These are phyloP conservation scores for Ophiostoma sp. DNA, from an alignment of 2,329 filamentous ascomycete species.

Conservation along the genomic window DNA sequence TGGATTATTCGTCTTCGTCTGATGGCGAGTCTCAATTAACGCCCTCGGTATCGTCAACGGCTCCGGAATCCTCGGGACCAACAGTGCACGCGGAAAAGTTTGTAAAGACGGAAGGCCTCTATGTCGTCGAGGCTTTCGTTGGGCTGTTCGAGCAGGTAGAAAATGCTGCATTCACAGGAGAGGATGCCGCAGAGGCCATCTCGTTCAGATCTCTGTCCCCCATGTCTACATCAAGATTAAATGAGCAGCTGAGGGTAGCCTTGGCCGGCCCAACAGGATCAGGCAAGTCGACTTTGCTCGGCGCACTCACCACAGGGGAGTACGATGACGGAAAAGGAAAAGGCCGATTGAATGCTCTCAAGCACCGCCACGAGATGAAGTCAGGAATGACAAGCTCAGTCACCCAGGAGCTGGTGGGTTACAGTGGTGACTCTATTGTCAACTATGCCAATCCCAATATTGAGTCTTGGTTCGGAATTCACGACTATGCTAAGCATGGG, in stretches of 20 bases:
- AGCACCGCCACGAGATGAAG: slow-evolving; percentile 86
- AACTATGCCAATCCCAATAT: slow-evolving; percentile 86
- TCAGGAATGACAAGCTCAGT: slow-evolving; percentile 93
- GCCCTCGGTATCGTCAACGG: background rate
- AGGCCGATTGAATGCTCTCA: slow-evolving; percentile 79
- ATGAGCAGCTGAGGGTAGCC: slow-evolving; percentile 75
- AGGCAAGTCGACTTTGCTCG: slow-evolving; percentile 86
- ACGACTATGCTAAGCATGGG: slow-evolving; percentile 66
- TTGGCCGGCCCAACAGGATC: slow-evolving; percentile 84
- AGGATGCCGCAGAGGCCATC: background rate
- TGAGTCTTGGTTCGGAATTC: slow-evolving; percentile 91
- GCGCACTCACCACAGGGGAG: slow-evolving; percentile 79
- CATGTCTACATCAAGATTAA: background rate
- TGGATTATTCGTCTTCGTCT: slow-evolving; percentile 38
- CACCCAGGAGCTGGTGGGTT: slow-evolving; percentile 88
- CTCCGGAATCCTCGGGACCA: background rate
- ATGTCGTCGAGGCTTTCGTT: slow-evolving; percentile 88
- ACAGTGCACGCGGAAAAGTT: background rate
- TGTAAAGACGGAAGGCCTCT: slow-evolving; percentile 43
- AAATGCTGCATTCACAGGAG: background rate
- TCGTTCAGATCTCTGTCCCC: background rate
- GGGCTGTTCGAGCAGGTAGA: slow-evolving; percentile 51
- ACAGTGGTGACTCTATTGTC: slow-evolving; percentile 57
- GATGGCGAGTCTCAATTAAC: background rate
- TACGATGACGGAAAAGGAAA: slow-evolving; percentile 90